These are phyloP conservation scores for Colletotrichum sansevieriae DNA, from an alignment of 2,329 filamentous ascomycete species.

Conservation along the genomic window DNA sequence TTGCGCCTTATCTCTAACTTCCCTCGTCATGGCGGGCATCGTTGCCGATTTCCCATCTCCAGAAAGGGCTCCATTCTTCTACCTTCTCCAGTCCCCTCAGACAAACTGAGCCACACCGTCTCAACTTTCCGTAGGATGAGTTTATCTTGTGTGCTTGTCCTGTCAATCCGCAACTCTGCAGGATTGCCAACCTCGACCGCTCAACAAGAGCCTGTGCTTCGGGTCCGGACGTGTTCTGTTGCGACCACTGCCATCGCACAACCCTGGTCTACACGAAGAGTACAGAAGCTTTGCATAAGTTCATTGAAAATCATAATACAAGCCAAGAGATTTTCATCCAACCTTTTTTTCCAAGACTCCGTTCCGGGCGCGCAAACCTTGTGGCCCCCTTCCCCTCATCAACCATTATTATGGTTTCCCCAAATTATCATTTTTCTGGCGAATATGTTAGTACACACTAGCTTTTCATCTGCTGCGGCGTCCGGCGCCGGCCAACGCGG, in stretches of 20 bases:
- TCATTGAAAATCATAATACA: neutral
- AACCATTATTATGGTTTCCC: slow-evolving; percentile 26
- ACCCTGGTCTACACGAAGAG: slow-evolving; percentile 1
- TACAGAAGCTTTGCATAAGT: neutral
- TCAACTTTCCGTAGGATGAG: neutral
- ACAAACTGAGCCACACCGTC: neutral
- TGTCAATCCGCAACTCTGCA: too few relatives aligned
- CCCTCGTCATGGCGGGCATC: slow-evolving; percentile 35
- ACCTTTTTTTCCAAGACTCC: slow-evolving; percentile 5
- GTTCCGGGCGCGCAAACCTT: slow-evolving; percentile 14
- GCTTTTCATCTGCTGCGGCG: slow-evolving; percentile 20
- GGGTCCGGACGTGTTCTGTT: neutral
- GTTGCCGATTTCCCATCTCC: neutral
- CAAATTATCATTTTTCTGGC: slow-evolving; percentile 1
- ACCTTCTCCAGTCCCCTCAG: neutral
- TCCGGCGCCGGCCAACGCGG: slow-evolving; percentile 17
- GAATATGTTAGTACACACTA: slow-evolving; percentile 10
- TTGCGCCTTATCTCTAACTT: slow-evolving; percentile 35
- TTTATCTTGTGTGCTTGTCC: too few relatives aligned
- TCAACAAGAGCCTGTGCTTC: too few relatives aligned
- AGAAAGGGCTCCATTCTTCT: neutral
- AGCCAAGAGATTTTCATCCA: slow-evolving; percentile 22
- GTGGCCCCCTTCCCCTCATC: neutral
- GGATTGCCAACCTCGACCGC: too few relatives aligned
- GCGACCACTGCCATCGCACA: slow-evolving; percentile 8